These are phyloP conservation scores for Flaveria robusta DNA, from an alignment of 129 eudicot genomes.

Conservation along the genomic window DNA sequence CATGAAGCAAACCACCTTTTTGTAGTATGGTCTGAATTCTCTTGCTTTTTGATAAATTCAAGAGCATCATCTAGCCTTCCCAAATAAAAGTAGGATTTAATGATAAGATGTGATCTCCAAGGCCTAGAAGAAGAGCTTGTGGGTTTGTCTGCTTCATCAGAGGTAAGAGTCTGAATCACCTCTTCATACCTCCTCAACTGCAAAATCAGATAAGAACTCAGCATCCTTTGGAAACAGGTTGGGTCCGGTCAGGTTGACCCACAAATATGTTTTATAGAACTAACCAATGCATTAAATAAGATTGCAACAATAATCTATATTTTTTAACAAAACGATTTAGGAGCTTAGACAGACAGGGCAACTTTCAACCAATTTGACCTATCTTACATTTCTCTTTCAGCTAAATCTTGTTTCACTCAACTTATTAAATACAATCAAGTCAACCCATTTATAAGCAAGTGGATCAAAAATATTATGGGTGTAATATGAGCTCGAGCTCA, in stretches of 20 bases:
- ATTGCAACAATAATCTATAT: not conserved
- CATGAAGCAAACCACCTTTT: slow-evolving; percentile 39
- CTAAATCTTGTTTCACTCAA: not conserved
- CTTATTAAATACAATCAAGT: not conserved
- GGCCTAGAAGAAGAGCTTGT: slow-evolving; percentile 39
- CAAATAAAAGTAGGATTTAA: slow-evolving; percentile 64
- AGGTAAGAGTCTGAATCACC: slow-evolving; percentile 65
- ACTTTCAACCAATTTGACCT: slow-evolving; percentile 6
- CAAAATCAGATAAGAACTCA: slow-evolving; percentile 20
- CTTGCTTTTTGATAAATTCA: slow-evolving; percentile 67
- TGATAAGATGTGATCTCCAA: slow-evolving; percentile 52
- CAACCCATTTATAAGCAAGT: not conserved
- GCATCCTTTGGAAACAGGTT: not conserved
- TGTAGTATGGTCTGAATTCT: slow-evolving; percentile 36
- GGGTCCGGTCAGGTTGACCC: not conserved
- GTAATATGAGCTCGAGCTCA: too few relatives aligned
- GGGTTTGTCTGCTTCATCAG: slow-evolving; percentile 43
- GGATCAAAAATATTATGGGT: not conserved
- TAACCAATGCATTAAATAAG: not conserved
- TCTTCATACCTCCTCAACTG: slow-evolving; percentile 82
- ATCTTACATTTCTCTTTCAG: not conserved
- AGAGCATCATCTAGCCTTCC: slow-evolving; percentile 90
- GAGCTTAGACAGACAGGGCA: not conserved
- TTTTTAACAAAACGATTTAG: not conserved
- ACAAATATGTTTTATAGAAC: not conserved